Conservation (phyloP, 2,329 filamentous ascomycete genomes). For the Zymoseptoria brevis region DNA sequence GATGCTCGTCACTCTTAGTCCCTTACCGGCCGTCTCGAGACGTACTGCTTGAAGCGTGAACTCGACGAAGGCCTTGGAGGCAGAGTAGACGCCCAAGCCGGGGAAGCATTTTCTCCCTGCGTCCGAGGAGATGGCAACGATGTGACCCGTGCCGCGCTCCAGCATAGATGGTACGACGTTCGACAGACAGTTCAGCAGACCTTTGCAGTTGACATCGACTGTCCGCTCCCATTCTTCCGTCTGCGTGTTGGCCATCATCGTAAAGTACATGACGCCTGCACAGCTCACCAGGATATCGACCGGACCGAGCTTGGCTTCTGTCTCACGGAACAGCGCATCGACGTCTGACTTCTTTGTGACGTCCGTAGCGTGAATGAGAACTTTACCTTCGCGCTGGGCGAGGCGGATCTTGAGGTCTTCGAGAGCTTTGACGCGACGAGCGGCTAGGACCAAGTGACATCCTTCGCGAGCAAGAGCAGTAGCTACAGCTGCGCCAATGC, state of each 20-base stretch:
- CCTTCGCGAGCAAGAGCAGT: slow-evolving; percentile 61
- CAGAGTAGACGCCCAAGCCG: slow-evolving; percentile 72
- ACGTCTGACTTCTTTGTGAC: slow-evolving; percentile 62
- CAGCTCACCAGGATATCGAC: slow-evolving; percentile 74
- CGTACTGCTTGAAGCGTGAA: slow-evolving; percentile 68
- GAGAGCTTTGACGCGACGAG: slow-evolving; percentile 61
- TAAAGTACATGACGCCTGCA: slow-evolving; percentile 83
- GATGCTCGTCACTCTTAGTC: slow-evolving; percentile 63
- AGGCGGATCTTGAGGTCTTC: slow-evolving; percentile 59
- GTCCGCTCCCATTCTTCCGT: slow-evolving; percentile 72
- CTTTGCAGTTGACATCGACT: slow-evolving; percentile 82
- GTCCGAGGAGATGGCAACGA: slow-evolving; percentile 75
- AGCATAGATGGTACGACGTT: slow-evolving; percentile 66
- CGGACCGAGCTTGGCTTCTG: slow-evolving; percentile 57
- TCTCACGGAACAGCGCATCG: slow-evolving; percentile 53
- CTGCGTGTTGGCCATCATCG: slow-evolving; percentile 71
- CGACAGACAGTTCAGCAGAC: slow-evolving; percentile 64
- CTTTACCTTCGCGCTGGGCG: slow-evolving; percentile 51
- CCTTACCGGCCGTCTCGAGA: slow-evolving; percentile 66
- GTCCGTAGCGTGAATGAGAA: slow-evolving; percentile 63
- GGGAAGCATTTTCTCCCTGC: slow-evolving; percentile 76
- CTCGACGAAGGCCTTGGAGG: slow-evolving; percentile 79
- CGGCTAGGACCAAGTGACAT: slow-evolving; percentile 63
- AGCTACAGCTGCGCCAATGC: slow-evolving; percentile 69
- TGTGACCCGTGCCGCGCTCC: slow-evolving; percentile 58